Base-by-base conservation (phyloP, 2,329 filamentous ascomycete genomes). In the Fragosphaeria purpurea region DNA sequence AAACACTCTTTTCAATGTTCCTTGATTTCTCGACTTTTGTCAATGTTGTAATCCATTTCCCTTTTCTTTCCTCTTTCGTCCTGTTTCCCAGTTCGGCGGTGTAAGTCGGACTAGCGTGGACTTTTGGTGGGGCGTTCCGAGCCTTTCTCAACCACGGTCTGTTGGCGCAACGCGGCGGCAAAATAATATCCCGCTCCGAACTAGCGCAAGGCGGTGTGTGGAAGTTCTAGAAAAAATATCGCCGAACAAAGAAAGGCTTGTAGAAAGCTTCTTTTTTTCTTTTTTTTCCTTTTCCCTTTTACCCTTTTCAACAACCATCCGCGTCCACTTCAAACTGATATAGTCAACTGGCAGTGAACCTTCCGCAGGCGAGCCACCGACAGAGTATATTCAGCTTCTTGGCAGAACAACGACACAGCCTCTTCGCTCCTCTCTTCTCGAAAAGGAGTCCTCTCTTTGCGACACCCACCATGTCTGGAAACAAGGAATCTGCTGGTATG, bases 321-420 rank as follows among this genome's bases (percentile, higher is more conserved):
- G 40, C 22, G 38, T 8, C 37, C 6, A 22, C 6, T 9, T 10
- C 39, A 37, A 37, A 37, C 41, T 32, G 39, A 31, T 8, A 48
- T 44, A 39, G 40, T 47, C 41, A 7, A 51, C 13, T 42, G 54
- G 55, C 55, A 55, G 55, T 57, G 55, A 57, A 57, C 55, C 55
- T 57, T 45, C 37, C 44, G 44, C 55, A 56, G 55, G 55, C 55
- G 55, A 57, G 55, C 55, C 55, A 57, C 30, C 37, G 50, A 55
- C 43, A 43, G 34, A n/a, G 41, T 33, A 39, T 39, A 32, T 44
- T 38, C 35, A n/a, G 4, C 38, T 7, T 40, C 12, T n/a, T 40
- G 5, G 9, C 38, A n/a, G 10, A 11, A 11, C 38, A 41, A 41
- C 13, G 41, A 48, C 39, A n/a, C 7, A 37, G 35, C 11, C 40